Conservation (phyloP, 179 eudicot species). For the Heliamphora pulchella region DNA sequence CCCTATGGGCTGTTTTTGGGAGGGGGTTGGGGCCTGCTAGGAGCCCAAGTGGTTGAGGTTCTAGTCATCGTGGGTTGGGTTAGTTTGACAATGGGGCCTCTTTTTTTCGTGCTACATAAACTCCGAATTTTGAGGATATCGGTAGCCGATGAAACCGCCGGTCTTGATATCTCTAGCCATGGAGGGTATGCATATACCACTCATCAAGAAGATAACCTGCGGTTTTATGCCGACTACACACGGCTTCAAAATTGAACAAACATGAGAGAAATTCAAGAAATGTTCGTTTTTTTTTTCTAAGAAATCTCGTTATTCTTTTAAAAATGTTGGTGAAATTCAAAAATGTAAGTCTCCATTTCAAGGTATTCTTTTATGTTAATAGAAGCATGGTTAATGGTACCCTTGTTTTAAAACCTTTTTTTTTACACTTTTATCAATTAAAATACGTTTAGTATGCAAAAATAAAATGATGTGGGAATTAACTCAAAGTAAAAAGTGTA, state of each 20-base stretch:
- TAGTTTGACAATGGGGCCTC: slow-evolving; percentile 65
- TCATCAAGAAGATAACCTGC: slow-evolving; percentile 35
- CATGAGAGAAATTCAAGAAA: too few relatives aligned
- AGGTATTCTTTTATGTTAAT: too few relatives aligned
- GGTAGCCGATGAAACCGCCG: slow-evolving; percentile 52
- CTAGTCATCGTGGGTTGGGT: slow-evolving; percentile 52
- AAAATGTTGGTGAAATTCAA: too few relatives aligned
- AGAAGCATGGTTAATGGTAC: too few relatives aligned
- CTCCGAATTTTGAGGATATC: slow-evolving; percentile 52
- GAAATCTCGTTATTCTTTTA: too few relatives aligned
- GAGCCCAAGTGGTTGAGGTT: slow-evolving; percentile 50
- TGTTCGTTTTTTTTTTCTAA: too few relatives aligned
- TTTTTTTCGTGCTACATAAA: slow-evolving; percentile 47
- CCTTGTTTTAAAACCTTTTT: too few relatives aligned
- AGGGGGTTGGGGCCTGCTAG: slow-evolving; percentile 61
- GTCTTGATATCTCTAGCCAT: slow-evolving; percentile 69
- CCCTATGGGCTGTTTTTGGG: slow-evolving; percentile 61
- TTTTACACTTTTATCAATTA: too few relatives aligned
- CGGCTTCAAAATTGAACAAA: slow-evolving; percentile 22
- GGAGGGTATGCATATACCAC: slow-evolving; percentile 67
- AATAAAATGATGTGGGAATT: too few relatives aligned
- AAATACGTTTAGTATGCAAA: too few relatives aligned
- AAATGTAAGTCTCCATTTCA: too few relatives aligned
- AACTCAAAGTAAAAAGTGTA: too few relatives aligned
- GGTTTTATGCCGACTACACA: slow-evolving; percentile 31